phyloP scores from a whole-genome alignment of 805 yeast species.

The Wickerhamomyces queroliae region DNA sequence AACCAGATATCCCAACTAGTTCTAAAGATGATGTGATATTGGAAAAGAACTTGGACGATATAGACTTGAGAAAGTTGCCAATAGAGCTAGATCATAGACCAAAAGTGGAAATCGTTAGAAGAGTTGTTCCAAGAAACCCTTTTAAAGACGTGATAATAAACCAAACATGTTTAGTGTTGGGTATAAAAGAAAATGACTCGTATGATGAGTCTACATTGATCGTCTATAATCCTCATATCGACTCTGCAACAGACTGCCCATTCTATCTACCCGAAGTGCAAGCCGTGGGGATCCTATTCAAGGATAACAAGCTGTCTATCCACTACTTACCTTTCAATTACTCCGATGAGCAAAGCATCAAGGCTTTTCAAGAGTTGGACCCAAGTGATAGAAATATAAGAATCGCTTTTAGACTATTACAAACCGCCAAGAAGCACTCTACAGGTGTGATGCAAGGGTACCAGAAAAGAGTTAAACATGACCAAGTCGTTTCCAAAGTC shows the following conservation, averaged over 20 bases:
- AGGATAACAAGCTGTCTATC: conserved; percentile 46
- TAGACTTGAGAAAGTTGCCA: conserved; percentile 29
- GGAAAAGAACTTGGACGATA: conserved; percentile 34
- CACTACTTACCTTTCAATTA: conserved; percentile 64
- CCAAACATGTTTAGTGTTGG: conserved; percentile 69
- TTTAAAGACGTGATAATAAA: conserved; percentile 75
- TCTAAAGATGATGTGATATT: conserved; percentile 17
- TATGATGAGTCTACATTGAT: conserved; percentile 43
- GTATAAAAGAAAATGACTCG: conserved; percentile 20
- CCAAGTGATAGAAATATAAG: conserved; percentile 62
- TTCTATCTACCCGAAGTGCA: conserved; percentile 84
- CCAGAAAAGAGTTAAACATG: conserved; percentile 84
- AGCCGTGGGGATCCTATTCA: conserved; percentile 65
- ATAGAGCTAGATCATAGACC: conserved; percentile 25
- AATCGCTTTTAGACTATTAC: conserved; percentile 73
- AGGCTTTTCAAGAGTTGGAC: conserved; percentile 27
- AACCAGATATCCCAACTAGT: conserved; percentile 27
- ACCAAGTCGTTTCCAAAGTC: conserved; percentile 75
- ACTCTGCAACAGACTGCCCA: conserved; percentile 56
- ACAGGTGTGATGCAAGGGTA: conserved; percentile 81
- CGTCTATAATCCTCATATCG: conserved; percentile 75
- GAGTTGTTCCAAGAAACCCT: conserved; percentile 90
- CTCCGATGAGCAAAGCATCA: conserved; percentile 20
- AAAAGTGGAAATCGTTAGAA: conserved; percentile 57
- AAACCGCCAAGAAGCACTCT: conserved; percentile 81